These are phyloP conservation scores for Pyronema domesticum DNA, from an alignment of 495 filamentous ascomycete species.

Conservation along the genomic window DNA sequence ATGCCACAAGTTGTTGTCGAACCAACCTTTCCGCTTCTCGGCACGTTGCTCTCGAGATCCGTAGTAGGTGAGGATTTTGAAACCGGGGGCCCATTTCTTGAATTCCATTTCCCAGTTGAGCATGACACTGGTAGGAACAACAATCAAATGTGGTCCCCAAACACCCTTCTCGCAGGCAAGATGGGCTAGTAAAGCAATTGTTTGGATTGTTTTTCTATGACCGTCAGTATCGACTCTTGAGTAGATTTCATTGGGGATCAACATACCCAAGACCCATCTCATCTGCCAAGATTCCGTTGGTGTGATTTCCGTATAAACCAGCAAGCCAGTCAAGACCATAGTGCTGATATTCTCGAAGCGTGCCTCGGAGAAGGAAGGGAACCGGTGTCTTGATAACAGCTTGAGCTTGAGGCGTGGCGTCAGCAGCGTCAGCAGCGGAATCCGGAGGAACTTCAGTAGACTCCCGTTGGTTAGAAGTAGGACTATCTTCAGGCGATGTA, in stretches of 20 bases:
- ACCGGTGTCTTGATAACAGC: conserved; percentile 49
- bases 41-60: conserved; percentile 82
- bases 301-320: conserved; percentile 72
- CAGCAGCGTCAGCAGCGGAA: no score
- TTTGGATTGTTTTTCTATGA: conserved; percentile 76
- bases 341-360: conserved; percentile 89
- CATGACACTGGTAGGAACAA: conserved; percentile 96
- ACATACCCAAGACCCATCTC: conserved; percentile 83
- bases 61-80: conserved; percentile 96
- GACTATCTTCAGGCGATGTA: conserved; percentile 21
- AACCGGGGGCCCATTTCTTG: conserved; percentile 97
- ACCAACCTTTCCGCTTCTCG: conserved; percentile 79
- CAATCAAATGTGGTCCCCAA: conserved; percentile 91
- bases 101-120: conserved; percentile 99
- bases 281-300: conserved; percentile 96
- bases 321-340: conserved; percentile 94
- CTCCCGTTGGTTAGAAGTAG: no score
- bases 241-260: not conserved
- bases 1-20: conserved; percentile 78
- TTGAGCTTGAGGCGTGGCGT: conserved; percentile 23
- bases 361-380: conserved; percentile 78
- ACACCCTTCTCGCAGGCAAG: conserved; percentile 77
- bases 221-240: not conserved
- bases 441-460: no score
- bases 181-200: conserved; percentile 85